A percentile compares a stretch with the other conserved stretches of the same genome.
Conservation (phyloP, 148 eudicot species). For the Arbutus unedo region DNA sequence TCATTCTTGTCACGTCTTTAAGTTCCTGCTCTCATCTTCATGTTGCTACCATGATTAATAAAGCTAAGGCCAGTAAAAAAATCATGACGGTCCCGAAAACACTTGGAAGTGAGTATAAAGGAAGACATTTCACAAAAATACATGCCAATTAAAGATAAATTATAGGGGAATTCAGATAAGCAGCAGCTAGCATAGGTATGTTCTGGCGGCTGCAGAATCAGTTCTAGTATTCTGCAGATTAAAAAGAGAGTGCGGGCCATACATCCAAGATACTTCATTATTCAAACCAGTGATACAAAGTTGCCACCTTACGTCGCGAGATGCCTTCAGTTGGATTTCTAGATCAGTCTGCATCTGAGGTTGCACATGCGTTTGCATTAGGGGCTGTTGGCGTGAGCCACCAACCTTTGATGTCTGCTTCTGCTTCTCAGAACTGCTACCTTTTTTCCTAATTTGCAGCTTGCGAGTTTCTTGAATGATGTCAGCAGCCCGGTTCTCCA, state of each 20-base stretch:
- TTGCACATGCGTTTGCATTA: constrained; percentile 32
- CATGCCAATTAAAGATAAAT: not conserved
- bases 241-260: constrained; percentile 9
- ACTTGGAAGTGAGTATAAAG: not conserved
- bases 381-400: constrained; percentile 31
- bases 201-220: not conserved
- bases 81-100: not conserved
- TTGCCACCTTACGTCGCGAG: constrained; percentile 94
- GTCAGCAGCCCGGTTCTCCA: constrained; percentile 79
- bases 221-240: not conserved
- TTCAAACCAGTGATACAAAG: constrained; percentile 40
- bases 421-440: constrained; percentile 30
- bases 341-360: constrained; percentile 45
- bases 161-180: not conserved
- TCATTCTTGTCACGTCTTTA: not conserved
- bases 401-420: constrained; percentile 31
- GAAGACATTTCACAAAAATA: not conserved
- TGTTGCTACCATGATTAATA: not conserved
- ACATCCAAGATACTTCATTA: constrained; percentile 12
- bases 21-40: constrained; percentile 1
- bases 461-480: constrained; percentile 89
- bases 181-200: not conserved
- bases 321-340: constrained; percentile 88
- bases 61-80: not conserved
- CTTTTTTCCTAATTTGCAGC: constrained; percentile 50